These are phyloP conservation scores for Periconia sp. DNA, from an alignment of 2,329 filamentous ascomycete species.

Conservation along the genomic window DNA sequence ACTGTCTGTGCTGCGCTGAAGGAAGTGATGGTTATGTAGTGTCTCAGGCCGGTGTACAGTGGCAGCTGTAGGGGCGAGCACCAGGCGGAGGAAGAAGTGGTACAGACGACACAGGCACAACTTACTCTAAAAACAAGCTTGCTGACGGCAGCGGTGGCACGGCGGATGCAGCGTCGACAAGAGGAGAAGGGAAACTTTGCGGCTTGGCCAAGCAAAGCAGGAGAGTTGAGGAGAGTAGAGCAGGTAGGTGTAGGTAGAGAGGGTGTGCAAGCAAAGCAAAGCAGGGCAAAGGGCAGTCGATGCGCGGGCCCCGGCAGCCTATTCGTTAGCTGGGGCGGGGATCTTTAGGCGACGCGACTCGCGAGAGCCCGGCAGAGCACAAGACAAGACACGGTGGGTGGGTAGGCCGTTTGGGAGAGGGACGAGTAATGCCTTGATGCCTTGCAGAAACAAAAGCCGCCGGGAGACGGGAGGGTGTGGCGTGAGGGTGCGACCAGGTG, in stretches of 20 bases:
- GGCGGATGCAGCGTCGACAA: slow-evolving; percentile 20
- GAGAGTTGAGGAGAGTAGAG: slow-evolving; percentile 27
- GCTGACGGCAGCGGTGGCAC: background rate
- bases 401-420: too few relatives aligned
- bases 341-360: background rate
- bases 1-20: background rate
- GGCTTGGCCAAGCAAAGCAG: slow-evolving; percentile 31
- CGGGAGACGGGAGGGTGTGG: too few relatives aligned
- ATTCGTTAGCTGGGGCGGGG: background rate
- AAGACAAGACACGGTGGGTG: too few relatives aligned
- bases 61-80: background rate
- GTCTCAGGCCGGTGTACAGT: background rate
- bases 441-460: too few relatives aligned
- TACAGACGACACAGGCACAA: background rate
- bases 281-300: slow-evolving; percentile 1
- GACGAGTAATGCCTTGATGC: too few relatives aligned
- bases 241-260: too few relatives aligned
- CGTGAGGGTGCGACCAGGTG: too few relatives aligned
- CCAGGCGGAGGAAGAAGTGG: background rate
- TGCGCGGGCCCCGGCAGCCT: background rate
- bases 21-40: background rate
- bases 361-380: background rate
- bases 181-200: slow-evolving; percentile 35
- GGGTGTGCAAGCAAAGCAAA: slow-evolving; percentile 8
- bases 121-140: background rate